Evolutionary conservation across 805 yeast species (phyloP), one percentile per base, ranked within the genome.

Genomic region (Schwanniomyces vanrijiae): DNA sequence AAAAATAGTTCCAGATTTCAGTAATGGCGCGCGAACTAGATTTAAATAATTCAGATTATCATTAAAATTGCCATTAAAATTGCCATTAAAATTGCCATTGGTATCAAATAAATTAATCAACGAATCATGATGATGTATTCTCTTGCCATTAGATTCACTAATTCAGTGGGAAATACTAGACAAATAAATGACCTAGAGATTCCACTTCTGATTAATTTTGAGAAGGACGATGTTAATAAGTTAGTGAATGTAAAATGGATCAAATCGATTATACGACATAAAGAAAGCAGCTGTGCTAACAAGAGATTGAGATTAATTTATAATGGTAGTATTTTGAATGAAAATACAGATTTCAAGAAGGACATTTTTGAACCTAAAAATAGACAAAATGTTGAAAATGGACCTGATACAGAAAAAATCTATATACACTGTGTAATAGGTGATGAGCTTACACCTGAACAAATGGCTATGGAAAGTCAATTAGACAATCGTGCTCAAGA

Each of bases 381-480:
- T 26, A 55, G 52, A 34, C 63, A 43, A 14, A 10, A 14, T 6
- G 10, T 20, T 8, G 10, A 18, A 4, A 24, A 40, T 31, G 38
- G 35, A 29, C 44, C 37, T 37, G 45, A 35, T 4, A 45, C 33
- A 20, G 55, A 20, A n/a, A 66, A 67, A 40, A 68, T 86, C n/a
- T 88, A 83, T 58, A 73, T 90, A 3, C 96, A 88, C 61, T 89
- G 96, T 66, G 78, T 88, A 4, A 75, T 88, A 11, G 96, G 96
- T 5, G 90, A 81, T 28, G 76, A 73, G 11, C 58, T 87, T 35
- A 69, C 80, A 0, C 59, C 66, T 0, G 79, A 73, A 13, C 88
- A 86, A 57, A 64, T 88, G 24, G 73, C 68, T 1, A 70, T 78
- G 38, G 96, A 88, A 55, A 81, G 76, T 42, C 78, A 76, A 43